Evolutionary conservation across 139 green algal species (phyloP), one percentile per base, ranked within the genome.

Genomic region (Spirogloea muscicola): DNA sequence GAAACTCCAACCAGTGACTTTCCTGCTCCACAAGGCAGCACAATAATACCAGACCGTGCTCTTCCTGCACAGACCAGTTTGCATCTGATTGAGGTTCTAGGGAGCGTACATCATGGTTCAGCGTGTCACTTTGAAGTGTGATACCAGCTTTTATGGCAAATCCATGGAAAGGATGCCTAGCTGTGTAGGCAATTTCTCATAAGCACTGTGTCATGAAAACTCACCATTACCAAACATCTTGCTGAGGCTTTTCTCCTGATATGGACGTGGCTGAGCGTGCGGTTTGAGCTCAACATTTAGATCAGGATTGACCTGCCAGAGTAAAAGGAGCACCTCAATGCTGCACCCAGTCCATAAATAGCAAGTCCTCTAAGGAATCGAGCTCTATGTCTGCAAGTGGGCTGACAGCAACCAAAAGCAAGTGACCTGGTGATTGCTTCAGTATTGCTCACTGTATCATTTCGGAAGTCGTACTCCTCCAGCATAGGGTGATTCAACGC

Each of bases 221-320:
- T 52, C 57, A 81, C 74, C 91, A 68, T 99, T 98, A 59, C 93
- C 93, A 90, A 99, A 99, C 94, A 99, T 99, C 85, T 98, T 98
- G 77, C 61, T 85, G 31, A 99, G 84, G 62, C 80, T 89, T 80
- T 98, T 97, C 75, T 97, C 91, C 84, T 97, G 92, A 76, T 96
- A 97, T 0, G 91, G 90, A 33, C 92, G 80, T 40, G 91, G 84
- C 80, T 86, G 79, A 3, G 96, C 90, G 51, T 90, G 86, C 1
- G 90, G 93, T 77, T 96, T 96, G n/a, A 99, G 86, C 44, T 94
- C 91, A 1, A 96, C 88, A 46, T 75, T 64, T 18, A 96, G 72
- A 52, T 88, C 72, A 10, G 77, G 52, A 49, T 87, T 87, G 37
- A 74, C 65, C 73, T 81, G 68, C 64, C 46, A 55, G 21, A 55